Conservation (phyloP, 768 basidiomycete species). For the Termitomyces eurrhizus region DNA sequence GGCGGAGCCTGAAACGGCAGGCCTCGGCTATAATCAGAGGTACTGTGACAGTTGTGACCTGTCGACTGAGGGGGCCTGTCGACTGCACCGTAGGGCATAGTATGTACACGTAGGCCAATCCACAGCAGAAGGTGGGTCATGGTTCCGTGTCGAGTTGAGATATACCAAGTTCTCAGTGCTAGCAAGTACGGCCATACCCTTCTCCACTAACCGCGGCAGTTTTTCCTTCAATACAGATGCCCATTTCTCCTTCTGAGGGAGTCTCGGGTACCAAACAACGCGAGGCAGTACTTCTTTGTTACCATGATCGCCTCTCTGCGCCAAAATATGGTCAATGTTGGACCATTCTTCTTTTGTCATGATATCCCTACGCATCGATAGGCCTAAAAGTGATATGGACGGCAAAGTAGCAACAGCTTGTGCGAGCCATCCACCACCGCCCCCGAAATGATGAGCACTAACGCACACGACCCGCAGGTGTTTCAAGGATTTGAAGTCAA, state of each 20-base stretch:
- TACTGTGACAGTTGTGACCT: too few relatives aligned
- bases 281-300: neutral
- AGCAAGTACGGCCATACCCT: neutral
- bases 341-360: neutral
- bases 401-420: neutral
- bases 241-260: fast-evolving
- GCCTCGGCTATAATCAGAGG: too few relatives aligned
- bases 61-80: too few relatives aligned
- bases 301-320: neutral
- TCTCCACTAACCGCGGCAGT: neutral
- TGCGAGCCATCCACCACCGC: neutral
- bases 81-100: too few relatives aligned
- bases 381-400: neutral
- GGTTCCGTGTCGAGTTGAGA: neutral
- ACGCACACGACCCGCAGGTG: neutral
- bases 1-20: too few relatives aligned
- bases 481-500: neutral
- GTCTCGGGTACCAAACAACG: neutral
- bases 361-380: neutral
- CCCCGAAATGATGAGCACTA: too few relatives aligned
- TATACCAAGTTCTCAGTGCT: neutral
- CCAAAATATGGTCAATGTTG: neutral
- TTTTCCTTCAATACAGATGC: neutral
- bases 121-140: too few relatives aligned
- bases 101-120: too few relatives aligned